Base-by-base conservation (phyloP, 768 basidiomycete genomes). In the Leccinellum luteum region DNA sequence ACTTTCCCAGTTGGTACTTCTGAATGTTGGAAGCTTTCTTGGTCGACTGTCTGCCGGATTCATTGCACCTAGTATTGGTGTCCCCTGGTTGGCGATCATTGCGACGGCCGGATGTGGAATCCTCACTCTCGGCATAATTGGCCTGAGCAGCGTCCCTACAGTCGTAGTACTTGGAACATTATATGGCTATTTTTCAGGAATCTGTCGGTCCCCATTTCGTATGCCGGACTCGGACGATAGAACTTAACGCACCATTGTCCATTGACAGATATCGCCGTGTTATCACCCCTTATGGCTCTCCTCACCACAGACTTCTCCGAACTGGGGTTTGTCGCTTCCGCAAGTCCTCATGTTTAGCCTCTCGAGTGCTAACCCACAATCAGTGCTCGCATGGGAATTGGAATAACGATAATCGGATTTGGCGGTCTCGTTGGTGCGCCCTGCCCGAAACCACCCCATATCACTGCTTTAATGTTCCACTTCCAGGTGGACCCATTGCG, bases 401-500 rank as follows among this genome's bases (percentile, higher is more conserved):
- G 31, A 9, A 59, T 62, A 5, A 23, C 35, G n/a, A 1, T 66
- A 25, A 21, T 21, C 14, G 64, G 67, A 23, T 48, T 56, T 12
- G 69, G 59, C 30, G 57, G 44, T 56, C 66, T 66, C 21, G 7
- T 68, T 21, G 57, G 60, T 63, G 60, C 27, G 60, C 73, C 66
- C 17, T 43, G 3, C 9, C 3, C 7, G 10, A 48, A 12, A 15
- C 13, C 34, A 25, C 21, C 31, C 38, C 15, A n/a, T 21, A 47
- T 15, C 17, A 32, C 34, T 25, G 3, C 50, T 47, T 32, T 21
- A 41, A 48, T 17, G 4, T 4, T 35, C 1, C 4, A 3, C 3
- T 32, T 6, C 17, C 48, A 79, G 84, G 83, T 3, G 79, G 81
- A 0, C 85, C 85, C 1, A 76, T 85, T 41, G 74, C 78, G n/a